These are phyloP conservation scores for Boechera stricta DNA, from an alignment of 345 rosid genomes.

Conservation along the genomic window DNA sequence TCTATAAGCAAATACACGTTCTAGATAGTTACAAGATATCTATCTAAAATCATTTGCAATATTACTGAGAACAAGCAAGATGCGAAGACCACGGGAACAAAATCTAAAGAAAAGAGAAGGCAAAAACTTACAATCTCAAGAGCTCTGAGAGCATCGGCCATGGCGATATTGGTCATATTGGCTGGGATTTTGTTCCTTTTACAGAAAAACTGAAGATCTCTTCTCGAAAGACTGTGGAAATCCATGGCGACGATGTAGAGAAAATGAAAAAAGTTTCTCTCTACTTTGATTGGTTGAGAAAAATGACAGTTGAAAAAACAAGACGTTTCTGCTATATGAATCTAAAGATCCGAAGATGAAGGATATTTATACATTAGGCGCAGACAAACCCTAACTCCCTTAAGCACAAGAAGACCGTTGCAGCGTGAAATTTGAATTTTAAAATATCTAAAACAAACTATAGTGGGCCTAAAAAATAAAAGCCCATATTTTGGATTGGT, in stretches of 20 bases:
- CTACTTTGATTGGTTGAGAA: not conserved
- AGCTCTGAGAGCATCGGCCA: constrained; percentile 84
- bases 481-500: not conserved
- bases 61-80: not conserved
- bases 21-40: not conserved
- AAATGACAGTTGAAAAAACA: constrained; percentile 40
- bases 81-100: not conserved
- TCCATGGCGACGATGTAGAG: constrained; percentile 58
- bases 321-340: constrained; percentile 39
- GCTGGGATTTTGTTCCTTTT: constrained; percentile 94
- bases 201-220: constrained; percentile 90
- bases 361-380: constrained; percentile 35
- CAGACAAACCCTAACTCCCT: constrained; percentile 47
- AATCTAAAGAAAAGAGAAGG: not conserved
- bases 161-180: constrained; percentile 84
- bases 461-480: constrained; percentile 25
- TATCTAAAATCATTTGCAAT: constrained; percentile 2
- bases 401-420: constrained; percentile 56
- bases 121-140: constrained; percentile 61
- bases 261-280: not conserved
- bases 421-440: constrained; percentile 54
- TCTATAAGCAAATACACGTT: not conserved
- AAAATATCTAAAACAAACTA: constrained; percentile 18
- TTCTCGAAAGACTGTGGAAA: constrained; percentile 75
- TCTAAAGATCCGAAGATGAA: constrained; percentile 18